These are phyloP conservation scores for Rubroboletus pulcherrimus DNA, from an alignment of 768 basidiomycete genomes.

Conservation along the genomic window DNA sequence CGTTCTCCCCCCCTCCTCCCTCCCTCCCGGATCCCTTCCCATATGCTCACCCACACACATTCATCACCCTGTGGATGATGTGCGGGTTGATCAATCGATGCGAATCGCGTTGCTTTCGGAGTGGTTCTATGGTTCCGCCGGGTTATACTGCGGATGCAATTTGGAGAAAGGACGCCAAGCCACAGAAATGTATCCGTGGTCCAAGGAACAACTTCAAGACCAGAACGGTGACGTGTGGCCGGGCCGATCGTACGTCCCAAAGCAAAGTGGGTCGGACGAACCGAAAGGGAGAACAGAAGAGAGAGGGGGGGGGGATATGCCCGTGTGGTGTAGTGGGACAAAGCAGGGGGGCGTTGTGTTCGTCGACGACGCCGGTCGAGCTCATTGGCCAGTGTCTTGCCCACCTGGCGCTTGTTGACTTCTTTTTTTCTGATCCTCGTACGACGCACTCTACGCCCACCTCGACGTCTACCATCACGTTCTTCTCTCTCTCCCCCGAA, in stretches of 20 bases:
- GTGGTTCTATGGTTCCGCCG: background rate
- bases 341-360: background rate
- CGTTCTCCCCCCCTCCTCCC: background rate
- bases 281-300: background rate
- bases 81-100: background rate
- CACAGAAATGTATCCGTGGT: slow-evolving; percentile 14
- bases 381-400: no score
- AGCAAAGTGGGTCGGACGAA: background rate
- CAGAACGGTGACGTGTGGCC: background rate
- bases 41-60: background rate
- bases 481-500: no score
- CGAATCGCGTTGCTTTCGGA: background rate
- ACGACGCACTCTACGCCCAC: no score
- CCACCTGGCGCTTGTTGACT: background rate
- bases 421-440: no score
- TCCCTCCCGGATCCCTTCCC: background rate
- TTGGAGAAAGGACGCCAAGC: slow-evolving; percentile 3
- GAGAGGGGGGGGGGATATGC: background rate
- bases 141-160: slow-evolving; percentile 3
- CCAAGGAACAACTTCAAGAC: slow-evolving; percentile 2
- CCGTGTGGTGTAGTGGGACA: background rate
- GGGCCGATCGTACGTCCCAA: background rate
- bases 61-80: background rate
- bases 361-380: no score
- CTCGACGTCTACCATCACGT: no score